Base-by-base conservation (phyloP, 305 asterid species). In the Plantago coronopus region DNA sequence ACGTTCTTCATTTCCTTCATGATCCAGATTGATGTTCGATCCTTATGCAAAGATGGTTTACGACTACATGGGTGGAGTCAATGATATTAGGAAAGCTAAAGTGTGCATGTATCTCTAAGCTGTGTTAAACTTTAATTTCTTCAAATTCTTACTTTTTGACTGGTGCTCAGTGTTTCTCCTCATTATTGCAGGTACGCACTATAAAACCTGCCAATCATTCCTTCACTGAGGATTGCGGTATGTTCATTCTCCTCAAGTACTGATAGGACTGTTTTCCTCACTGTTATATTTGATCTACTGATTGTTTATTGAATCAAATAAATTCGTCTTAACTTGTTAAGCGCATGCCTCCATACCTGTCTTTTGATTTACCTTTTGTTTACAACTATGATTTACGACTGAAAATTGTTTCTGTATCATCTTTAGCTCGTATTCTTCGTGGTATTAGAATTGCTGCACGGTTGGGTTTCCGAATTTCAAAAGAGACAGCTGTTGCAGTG, bases 371-470 rank as follows among this genome's bases (percentile, higher is more conserved):
- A 54, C 50, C 68, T 23, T 62, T 45, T 40, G 27, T 60, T 49
- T 53, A 13, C 46, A 31, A 34, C 20, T 65, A 51, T 65, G 54
- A 57, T 34, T 27, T 67, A 51, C 65, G 54, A 60, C 19, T 43
- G n/a, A n/a, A 66, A 50, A 55, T 45, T 22, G 18, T 57, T 31
- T 69, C 43, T 25, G 49, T 48, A 61, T 66, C 69, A 43, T 56
- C 44, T 56, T 62, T 71, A 90, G 97, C 95, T 70, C 96, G 96
- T 63, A 91, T 91, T 77, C 94, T 91, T 51, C 97, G 96, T 64
- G 97, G 90, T 56, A 56, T 91, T 65, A 79, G 97, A 69, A 80
- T 88, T 74, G 95, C 95, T 48, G 95, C 91, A 34, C 83, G 96
- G 38, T 79, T 91, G 70, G 79, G 71, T 69, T 88, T 91, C 69